phyloP scores from a whole-genome alignment of 2,329 filamentous ascomycete species.

The Colletotrichum lentis region DNA sequence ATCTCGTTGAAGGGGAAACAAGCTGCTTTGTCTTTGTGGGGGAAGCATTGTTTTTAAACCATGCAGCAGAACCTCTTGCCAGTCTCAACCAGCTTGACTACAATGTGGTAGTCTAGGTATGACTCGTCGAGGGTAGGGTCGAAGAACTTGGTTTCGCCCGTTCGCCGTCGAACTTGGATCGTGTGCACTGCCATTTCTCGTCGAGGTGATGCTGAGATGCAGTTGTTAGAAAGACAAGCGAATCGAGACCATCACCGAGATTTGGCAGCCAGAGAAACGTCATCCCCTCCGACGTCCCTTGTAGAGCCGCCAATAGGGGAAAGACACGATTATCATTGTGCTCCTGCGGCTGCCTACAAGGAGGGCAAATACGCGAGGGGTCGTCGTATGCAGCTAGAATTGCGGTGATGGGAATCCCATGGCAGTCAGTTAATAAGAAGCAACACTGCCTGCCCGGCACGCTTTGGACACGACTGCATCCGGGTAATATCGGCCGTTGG shows the following conservation, averaged over 20 bases:
- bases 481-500: neutral
- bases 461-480: neutral
- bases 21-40: slow-evolving; percentile 13
- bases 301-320: neutral
- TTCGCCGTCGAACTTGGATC: slow-evolving; percentile 7
- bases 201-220: neutral
- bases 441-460: neutral
- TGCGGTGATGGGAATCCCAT: neutral
- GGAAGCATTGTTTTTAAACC: neutral
- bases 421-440: neutral
- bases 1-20: slow-evolving; percentile 36
- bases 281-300: neutral
- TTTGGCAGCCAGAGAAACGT: no score
- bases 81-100: neutral
- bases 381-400: neutral
- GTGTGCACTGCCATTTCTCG: neutral
- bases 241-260: no score
- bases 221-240: no score
- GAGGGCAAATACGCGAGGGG: neutral
- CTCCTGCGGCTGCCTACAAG: neutral
- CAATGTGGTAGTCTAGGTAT: neutral
- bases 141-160: neutral
- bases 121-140: neutral
- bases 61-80: neutral
- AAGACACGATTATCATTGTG: neutral